Evolutionary conservation across 176 grass and related monocot genomes (phyloP), one percentile per base, ranked within the genome.

Genomic region (Raddia guianensis): DNA sequence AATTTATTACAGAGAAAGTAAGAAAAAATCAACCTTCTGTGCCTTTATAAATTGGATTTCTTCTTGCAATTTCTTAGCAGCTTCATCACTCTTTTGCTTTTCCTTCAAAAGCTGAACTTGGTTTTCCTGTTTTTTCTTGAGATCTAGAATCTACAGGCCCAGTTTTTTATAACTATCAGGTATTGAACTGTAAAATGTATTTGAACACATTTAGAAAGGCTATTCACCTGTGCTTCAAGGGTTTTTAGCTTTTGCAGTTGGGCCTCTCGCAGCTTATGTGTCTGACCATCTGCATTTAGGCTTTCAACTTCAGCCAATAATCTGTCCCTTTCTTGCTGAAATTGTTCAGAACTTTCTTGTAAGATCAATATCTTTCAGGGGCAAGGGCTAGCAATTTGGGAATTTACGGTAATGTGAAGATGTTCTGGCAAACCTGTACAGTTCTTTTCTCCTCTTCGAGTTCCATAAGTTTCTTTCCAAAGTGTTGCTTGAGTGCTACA

Each of bases 61-160:
- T 51, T 98, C 96, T 86, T 98, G 96, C 43, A 98, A 81, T 84
- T 98, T 98, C 90, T 98, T 98, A 68, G 96, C 90, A 63, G 90
- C 86, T 83, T 98, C 96, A 43, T 98, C 96, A 80, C 96, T 98
- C 86, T 89, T 98, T 79, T 98, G 96, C 70, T 98, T 98, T 81
- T 98, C 90, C 82, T 95, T 98, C 79, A 95, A 79, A 83, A 98
- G 84, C 68, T 98, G 92, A 81, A 98, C 88, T 86, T 95, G 96
- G 58, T 89, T 98, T 62, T 98, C 96, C 81, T 98, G 96, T 70
- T 98, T 98, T 87, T 95, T 98, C 84, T 98, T 98, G 51, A 98
- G 92, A 37, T 95, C 92, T 77, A 87, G 73, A 82, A 98, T 98
- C 96, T 98, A 88, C 69, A 87, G 67, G 49, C 32, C 9, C 68